A percentile compares a stretch with the other conserved stretches of the same genome.
Conservation (phyloP, 306 rosid species). For the Sechiopsis laciniata region DNA sequence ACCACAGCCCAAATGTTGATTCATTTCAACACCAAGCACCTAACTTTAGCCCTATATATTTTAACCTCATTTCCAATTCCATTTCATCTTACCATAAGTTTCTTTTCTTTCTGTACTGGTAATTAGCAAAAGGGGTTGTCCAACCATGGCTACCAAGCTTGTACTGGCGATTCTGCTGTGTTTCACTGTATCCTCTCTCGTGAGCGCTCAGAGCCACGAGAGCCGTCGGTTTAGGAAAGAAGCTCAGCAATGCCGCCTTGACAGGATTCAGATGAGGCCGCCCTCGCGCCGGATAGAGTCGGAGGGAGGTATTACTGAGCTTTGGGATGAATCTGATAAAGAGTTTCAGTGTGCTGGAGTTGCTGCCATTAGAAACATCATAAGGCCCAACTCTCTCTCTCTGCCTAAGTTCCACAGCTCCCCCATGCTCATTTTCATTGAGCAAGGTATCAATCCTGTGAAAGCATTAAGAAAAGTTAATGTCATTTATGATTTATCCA, state of each 20-base stretch:
- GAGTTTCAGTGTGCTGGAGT: slow-evolving; percentile 28
- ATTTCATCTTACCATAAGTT: slow-evolving; percentile 3
- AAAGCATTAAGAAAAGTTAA: too few species aligned
- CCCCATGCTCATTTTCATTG: slow-evolving; percentile 24
- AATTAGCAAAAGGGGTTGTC: too few species aligned
- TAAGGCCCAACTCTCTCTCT: slow-evolving; percentile 20
- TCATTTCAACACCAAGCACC: neutral
- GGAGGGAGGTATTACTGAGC: slow-evolving; percentile 23
- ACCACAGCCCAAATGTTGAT: neutral
- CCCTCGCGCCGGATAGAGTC: slow-evolving; percentile 21
- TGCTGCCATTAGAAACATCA: slow-evolving; percentile 6
- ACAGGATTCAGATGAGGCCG: neutral
- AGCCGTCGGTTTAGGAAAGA: neutral
- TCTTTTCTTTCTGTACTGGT: neutral
- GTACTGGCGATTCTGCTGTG: slow-evolving; percentile 1
- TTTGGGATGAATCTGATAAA: slow-evolving; percentile 19
- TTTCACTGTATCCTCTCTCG: slow-evolving; percentile 6
- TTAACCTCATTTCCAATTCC: neutral
- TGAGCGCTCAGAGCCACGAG: neutral
- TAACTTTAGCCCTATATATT: neutral
- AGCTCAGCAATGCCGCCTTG: slow-evolving; percentile 26
- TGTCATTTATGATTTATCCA: too few species aligned
- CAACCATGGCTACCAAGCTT: slow-evolving; percentile 21
- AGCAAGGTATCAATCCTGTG: slow-evolving; percentile 20
- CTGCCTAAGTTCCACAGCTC: slow-evolving; percentile 18